Conservation (phyloP, 2,329 filamentous ascomycete genomes). For the Colletotrichum sp. region DNA sequence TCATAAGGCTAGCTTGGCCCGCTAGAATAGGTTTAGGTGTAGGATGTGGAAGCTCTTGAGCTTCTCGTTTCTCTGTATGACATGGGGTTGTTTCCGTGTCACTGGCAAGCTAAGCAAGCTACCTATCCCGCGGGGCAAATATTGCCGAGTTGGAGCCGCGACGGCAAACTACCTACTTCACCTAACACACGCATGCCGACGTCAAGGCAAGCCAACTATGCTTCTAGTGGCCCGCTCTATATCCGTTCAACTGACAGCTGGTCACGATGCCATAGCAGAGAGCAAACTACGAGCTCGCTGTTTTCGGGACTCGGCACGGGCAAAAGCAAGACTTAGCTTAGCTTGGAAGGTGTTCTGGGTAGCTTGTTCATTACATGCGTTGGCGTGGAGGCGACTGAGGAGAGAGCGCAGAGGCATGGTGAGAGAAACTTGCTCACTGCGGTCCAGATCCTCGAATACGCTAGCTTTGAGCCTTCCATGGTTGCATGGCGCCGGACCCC, state of each 20-base stretch:
- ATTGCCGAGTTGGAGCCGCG: neutral
- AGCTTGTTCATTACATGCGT: neutral
- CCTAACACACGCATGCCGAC: neutral
- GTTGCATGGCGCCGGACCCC: neutral
- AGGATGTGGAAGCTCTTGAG: neutral
- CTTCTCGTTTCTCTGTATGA: neutral
- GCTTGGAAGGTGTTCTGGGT: neutral
- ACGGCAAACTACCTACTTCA: neutral
- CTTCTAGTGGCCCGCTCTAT: neutral
- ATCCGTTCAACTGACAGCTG: neutral
- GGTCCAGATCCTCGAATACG: neutral
- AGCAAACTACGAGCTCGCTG: no score
- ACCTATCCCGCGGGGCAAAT: neutral
- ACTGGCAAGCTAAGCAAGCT: neutral
- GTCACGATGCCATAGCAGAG: neutral
- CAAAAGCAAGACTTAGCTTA: neutral
- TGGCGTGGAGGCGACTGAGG: neutral
- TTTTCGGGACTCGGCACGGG: neutral
- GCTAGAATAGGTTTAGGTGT: neutral
- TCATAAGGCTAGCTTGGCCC: neutral
- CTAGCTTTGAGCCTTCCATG: neutral
- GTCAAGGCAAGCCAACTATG: neutral
- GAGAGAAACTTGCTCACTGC: slow-evolving; percentile 7
- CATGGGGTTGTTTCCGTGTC: neutral
- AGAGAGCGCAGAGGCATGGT: neutral